Conservation (phyloP, 805 yeast genomes). For the Saccharomycopsis capsularis region DNA sequence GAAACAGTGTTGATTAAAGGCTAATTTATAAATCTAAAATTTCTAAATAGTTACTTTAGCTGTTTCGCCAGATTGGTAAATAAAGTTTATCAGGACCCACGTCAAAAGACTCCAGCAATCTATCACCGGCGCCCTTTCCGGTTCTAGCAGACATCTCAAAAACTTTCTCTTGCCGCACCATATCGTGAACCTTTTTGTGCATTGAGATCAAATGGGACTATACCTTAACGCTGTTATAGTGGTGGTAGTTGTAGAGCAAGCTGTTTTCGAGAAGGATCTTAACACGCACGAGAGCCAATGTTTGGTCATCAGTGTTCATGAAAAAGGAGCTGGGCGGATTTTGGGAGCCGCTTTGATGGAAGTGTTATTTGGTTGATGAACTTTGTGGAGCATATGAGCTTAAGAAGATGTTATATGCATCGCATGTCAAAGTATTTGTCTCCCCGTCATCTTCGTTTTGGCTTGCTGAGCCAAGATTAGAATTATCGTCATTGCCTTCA, state of each 20-base stretch:
- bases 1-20: too few species aligned
- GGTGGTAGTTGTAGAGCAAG: conserved; percentile 14
- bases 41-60: too few species aligned
- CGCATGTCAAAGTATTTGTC: background rate
- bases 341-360: too few species aligned
- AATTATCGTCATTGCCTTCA: background rate
- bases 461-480: background rate
- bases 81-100: too few species aligned
- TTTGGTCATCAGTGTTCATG: conserved; percentile 10
- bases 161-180: conserved; percentile 3
- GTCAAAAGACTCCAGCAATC: too few species aligned
- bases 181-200: conserved; percentile 11
- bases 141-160: too few species aligned
- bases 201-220: conserved; percentile 12
- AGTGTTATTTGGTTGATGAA: too few species aligned
- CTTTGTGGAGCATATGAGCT: background rate
- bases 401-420: background rate
- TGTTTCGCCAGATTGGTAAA: too few species aligned
- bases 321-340: conserved; percentile 5
- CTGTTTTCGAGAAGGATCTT: conserved; percentile 14
- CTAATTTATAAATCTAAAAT: too few species aligned
- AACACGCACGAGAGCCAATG: conserved; percentile 11
- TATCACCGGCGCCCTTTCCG: too few species aligned
- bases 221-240: conserved; percentile 9
- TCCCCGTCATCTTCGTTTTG: background rate